Conservation (phyloP, 164 flowering plant genomes). For the Umbellularia californica region DNA sequence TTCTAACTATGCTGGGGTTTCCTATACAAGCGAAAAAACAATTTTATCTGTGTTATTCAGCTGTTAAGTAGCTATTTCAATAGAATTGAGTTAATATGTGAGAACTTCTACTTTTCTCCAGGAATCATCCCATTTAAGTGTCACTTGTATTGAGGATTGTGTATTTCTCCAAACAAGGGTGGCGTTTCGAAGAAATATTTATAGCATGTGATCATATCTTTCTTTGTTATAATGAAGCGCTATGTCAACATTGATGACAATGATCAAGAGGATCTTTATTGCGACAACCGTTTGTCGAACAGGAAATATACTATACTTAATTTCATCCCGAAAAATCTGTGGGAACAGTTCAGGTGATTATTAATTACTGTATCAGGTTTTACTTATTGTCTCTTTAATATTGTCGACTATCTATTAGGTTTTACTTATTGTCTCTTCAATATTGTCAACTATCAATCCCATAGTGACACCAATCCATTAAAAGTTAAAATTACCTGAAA, state of each 20-base stretch:
- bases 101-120: too few species aligned
- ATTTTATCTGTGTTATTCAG: too few species aligned
- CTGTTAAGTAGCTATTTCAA: too few species aligned
- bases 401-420: background rate
- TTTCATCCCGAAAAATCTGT: conserved; percentile 89
- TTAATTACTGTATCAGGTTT: background rate
- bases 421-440: background rate
- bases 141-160: too few species aligned
- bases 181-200: background rate
- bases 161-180: background rate
- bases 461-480: too few species aligned
- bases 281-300: conserved; percentile 89
- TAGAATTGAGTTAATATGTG: too few species aligned
- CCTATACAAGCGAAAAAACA: too few species aligned
- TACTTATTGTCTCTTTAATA: background rate
- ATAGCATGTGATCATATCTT: conserved; percentile 12
- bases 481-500: too few species aligned
- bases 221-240: conserved; percentile 63
- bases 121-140: too few species aligned
- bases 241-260: conserved; percentile 77
- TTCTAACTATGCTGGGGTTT: too few species aligned
- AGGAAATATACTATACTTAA: conserved; percentile 84
- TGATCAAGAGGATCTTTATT: conserved; percentile 53
- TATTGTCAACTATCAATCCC: background rate
- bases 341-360: conserved; percentile 96